These are phyloP conservation scores for Suhomyces faveliae DNA, from an alignment of 805 yeast genomes.

Conservation along the genomic window DNA sequence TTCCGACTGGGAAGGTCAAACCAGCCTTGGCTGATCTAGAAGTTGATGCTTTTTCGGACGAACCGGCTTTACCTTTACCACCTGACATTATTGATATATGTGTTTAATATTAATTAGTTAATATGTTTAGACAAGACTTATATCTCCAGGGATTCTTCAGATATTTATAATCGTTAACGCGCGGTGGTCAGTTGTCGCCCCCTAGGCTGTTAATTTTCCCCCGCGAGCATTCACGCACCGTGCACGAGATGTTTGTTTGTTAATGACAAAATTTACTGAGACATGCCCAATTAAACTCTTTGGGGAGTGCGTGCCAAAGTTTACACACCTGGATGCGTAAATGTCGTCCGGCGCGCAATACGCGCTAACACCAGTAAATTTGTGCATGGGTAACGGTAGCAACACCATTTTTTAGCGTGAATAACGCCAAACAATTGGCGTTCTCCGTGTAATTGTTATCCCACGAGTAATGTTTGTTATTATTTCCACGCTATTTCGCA, in stretches of 20 bases:
- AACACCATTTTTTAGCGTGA: background rate
- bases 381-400: background rate
- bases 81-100: slow-evolving; percentile 14
- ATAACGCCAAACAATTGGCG: background rate
- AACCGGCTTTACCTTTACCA: slow-evolving; percentile 41
- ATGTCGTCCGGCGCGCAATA: background rate
- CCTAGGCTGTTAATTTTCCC: background rate
- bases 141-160: slow-evolving; percentile 1
- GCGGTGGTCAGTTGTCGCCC: slow-evolving; percentile 1
- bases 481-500: background rate
- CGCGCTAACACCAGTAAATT: slow-evolving; percentile 1
- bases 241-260: slow-evolving; percentile 1
- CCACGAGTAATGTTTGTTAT: slow-evolving; percentile 1
- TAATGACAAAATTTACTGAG: background rate
- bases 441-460: slow-evolving; percentile 1
- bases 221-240: slow-evolving; percentile 1
- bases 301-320: slow-evolving; percentile 1
- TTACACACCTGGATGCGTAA: slow-evolving; percentile 6
- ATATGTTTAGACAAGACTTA: background rate
- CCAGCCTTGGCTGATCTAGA: slow-evolving; percentile 51
- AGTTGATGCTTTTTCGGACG: slow-evolving; percentile 48
- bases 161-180: slow-evolving; percentile 2
- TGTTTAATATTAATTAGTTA: slow-evolving; percentile 1
- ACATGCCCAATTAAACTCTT: slow-evolving; percentile 2
- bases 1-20: slow-evolving; percentile 50